These are phyloP conservation scores for Fusarium ambrosium DNA, from an alignment of 2,329 filamentous ascomycete species.

Conservation along the genomic window DNA sequence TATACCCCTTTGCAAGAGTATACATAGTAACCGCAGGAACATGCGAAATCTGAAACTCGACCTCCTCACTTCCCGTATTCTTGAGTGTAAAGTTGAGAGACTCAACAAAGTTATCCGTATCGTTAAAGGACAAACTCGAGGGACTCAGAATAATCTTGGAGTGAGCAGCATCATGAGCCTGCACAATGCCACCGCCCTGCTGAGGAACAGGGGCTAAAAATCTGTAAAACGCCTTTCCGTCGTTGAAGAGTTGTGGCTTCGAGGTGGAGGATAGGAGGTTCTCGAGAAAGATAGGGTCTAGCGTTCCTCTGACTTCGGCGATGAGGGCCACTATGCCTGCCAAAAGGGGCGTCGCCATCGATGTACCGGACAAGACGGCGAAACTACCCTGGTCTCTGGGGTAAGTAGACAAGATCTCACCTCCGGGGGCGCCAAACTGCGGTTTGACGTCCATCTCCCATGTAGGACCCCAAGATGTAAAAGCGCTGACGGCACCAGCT, in stretches of 20 bases:
- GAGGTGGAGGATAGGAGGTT: slow-evolving; percentile 64
- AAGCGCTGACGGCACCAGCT: slow-evolving; percentile 66
- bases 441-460: slow-evolving; percentile 71
- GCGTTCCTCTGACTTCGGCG: slow-evolving; percentile 64
- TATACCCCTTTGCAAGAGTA: slow-evolving; percentile 53
- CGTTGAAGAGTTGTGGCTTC: slow-evolving; percentile 64
- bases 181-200: slow-evolving; percentile 71
- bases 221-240: slow-evolving; percentile 52
- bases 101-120: slow-evolving; percentile 68
- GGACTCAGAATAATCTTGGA: slow-evolving; percentile 66
- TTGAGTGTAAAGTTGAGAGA: slow-evolving; percentile 66
- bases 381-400: slow-evolving; percentile 62
- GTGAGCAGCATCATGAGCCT: slow-evolving; percentile 71
- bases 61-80: slow-evolving; percentile 63
- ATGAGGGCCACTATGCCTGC: slow-evolving; percentile 69
- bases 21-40: slow-evolving; percentile 67
- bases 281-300: slow-evolving; percentile 64
- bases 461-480: slow-evolving; percentile 72
- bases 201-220: slow-evolving; percentile 69
- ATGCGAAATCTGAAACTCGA: slow-evolving; percentile 67
- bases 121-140: slow-evolving; percentile 74
- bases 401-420: slow-evolving; percentile 70
- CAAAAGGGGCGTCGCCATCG: slow-evolving; percentile 71
- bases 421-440: slow-evolving; percentile 68
- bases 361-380: slow-evolving; percentile 68